Percentiles rank a stretch among this genome's conserved stretches.
Evolutionary conservation across 345 rosid species (phyloP).

Genomic region (Garcia nutans): DNA sequence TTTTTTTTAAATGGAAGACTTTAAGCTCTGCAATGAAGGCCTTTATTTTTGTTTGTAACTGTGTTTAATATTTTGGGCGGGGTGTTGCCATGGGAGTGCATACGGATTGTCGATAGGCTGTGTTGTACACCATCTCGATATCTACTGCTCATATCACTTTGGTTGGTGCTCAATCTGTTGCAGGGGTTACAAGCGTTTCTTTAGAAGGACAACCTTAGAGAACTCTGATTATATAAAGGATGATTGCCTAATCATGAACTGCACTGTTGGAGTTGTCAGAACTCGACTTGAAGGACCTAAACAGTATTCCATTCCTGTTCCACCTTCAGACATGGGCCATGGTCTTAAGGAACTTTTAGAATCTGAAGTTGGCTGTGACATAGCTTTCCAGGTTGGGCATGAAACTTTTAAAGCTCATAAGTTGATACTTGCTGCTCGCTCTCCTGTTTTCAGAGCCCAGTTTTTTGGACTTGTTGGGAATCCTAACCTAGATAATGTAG

Average conservation of each 20-base stretch:
- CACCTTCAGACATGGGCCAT: slow-evolving; percentile 75
- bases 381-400: slow-evolving; percentile 70
- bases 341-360: slow-evolving; percentile 68
- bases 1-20: too few relatives aligned
- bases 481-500: slow-evolving; percentile 47
- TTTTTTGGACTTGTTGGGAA: slow-evolving; percentile 89
- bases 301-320: slow-evolving; percentile 52
- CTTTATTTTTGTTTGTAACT: too few relatives aligned
- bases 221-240: slow-evolving; percentile 78
- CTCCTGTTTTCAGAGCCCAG: slow-evolving; percentile 91
- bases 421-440: slow-evolving; percentile 84
- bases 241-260: slow-evolving; percentile 73
- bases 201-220: slow-evolving; percentile 65
- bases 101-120: too few relatives aligned
- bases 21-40: too few relatives aligned
- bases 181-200: slow-evolving; percentile 98
- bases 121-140: too few relatives aligned
- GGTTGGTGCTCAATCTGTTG: slow-evolving; percentile 16
- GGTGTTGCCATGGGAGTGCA: too few relatives aligned
- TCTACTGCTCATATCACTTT: not conserved
- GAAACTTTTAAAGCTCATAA: slow-evolving; percentile 83
- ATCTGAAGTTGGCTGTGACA: slow-evolving; percentile 71
- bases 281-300: slow-evolving; percentile 71
- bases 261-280: slow-evolving; percentile 93
- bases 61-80: too few relatives aligned